Conservation (phyloP, 2,329 filamentous ascomycete species). For the Aschersonia sp. region DNA sequence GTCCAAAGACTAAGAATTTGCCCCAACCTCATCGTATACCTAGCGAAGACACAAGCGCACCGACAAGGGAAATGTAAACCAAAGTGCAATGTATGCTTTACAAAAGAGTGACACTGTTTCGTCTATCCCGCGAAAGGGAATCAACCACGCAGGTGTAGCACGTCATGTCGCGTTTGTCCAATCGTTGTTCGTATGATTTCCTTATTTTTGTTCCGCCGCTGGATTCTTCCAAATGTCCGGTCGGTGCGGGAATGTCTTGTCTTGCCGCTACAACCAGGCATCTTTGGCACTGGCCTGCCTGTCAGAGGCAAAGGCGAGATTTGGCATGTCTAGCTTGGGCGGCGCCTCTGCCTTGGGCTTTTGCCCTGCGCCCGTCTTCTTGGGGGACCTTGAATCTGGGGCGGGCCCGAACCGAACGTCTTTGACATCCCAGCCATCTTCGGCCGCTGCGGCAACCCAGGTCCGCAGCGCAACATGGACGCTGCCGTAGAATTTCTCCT, state of each 20-base stretch:
- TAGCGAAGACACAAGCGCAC: too few relatives aligned
- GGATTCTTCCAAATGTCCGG: too few relatives aligned
- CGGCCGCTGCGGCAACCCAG: constrained; percentile 76
- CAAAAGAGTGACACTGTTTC: too few relatives aligned
- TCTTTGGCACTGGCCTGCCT: constrained; percentile 15
- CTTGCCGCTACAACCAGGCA: constrained; percentile 13
- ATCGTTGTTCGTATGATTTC: neutral
- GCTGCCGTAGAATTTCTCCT: constrained; percentile 91
- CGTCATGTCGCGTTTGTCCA: neutral
- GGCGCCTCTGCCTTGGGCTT: constrained; percentile 37
- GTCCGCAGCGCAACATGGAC: constrained; percentile 80
- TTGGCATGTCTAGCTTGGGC: constrained; percentile 48
- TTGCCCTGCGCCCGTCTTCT: constrained; percentile 15
- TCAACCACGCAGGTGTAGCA: too few relatives aligned
- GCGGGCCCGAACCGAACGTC: constrained; percentile 63
- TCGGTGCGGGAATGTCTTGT: neutral
- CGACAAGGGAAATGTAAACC: too few relatives aligned
- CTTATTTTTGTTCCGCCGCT: neutral
- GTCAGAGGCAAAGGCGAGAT: constrained; percentile 33
- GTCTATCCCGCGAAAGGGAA: too few relatives aligned
- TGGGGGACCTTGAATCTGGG: constrained; percentile 15
- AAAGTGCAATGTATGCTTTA: too few relatives aligned
- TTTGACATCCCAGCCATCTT: constrained; percentile 76
- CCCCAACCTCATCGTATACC: neutral
- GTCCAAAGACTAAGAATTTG: constrained; percentile 1